Evolutionary conservation across 495 filamentous ascomycete genomes (phyloP), one percentile per base, ranked within the genome.

Genomic region (Lasiosphaeria miniovina): DNA sequence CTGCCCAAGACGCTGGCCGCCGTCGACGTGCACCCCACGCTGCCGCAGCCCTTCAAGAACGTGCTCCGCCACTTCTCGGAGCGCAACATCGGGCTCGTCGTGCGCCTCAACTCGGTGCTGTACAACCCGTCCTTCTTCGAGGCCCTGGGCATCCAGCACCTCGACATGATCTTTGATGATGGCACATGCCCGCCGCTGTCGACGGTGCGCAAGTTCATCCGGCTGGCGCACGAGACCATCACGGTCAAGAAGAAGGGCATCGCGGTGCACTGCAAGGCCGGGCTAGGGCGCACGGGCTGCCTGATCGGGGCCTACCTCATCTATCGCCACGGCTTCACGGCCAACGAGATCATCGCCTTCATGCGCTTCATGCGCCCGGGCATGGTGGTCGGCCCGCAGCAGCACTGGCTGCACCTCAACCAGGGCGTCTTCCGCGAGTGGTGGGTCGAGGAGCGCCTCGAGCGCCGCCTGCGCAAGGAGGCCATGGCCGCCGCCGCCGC

Each of bases 281-380:
- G 94, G 4, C 83, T 99, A 6, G 94, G 94, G n/a, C 87, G 94
- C 8, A 99, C 94, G 3, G 94, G 73, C 3, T 98, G 94, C 71
- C 77, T 99, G 55, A 98, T 99, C 65, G 94, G 94, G 54, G 94
- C 94, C 36, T 98, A 99, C 72, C 80, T 99, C 34, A 96, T 99
- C 66, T 99, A 99, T 76, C 82, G 92, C 55, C 87, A 98, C 75
- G 95, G 91, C n/a, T 99, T 98, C 70, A 98, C 93, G 1, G 94
- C 95, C 38, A 96, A 97, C 70, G 94, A 99, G 73, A 84, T 97
- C 65, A 99, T 99, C 74, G 90, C 94, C 5, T 99, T 90, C 75
- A 98, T 99, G 94, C 86, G 94, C 60, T 99, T 99, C 76, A 99
- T 98, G 94, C 86, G 94, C 38, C 94, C 94, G 0, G 94, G 94